Evolutionary conservation across 2,329 filamentous ascomycete species (phyloP).

Genomic region (Pseudofabraea citricarpa): DNA sequence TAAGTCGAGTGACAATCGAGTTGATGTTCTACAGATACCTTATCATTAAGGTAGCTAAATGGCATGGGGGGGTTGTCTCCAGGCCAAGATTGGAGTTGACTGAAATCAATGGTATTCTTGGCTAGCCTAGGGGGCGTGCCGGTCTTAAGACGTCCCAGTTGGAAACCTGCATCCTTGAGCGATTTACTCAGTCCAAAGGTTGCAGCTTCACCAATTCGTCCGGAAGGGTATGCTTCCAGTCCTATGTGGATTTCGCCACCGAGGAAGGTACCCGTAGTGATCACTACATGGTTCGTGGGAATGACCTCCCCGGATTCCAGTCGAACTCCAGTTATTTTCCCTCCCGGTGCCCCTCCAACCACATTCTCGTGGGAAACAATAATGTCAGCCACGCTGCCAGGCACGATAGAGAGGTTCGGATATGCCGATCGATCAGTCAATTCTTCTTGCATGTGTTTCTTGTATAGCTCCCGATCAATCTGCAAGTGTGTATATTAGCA

Average conservation of each 20-base stretch:
- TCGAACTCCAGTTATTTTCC: slow-evolving; percentile 77
- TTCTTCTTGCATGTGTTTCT: slow-evolving; percentile 86
- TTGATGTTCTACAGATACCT: slow-evolving; percentile 75
- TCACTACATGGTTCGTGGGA: slow-evolving; percentile 75
- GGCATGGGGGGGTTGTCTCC: slow-evolving; percentile 84
- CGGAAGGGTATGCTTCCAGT: slow-evolving; percentile 76
- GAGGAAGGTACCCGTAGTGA: slow-evolving; percentile 94
- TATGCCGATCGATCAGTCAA: slow-evolving; percentile 57
- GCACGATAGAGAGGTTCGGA: slow-evolving; percentile 72
- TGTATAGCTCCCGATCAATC: slow-evolving; percentile 87
- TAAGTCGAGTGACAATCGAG: slow-evolving; percentile 82
- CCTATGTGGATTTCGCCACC: slow-evolving; percentile 97
- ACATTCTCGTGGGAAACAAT: slow-evolving; percentile 57
- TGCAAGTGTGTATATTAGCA: too few relatives aligned
- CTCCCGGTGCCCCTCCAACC: slow-evolving; percentile 47
- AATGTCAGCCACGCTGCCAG: slow-evolving; percentile 90
- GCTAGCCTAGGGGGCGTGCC: slow-evolving; percentile 89
- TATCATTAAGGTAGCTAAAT: slow-evolving; percentile 84
- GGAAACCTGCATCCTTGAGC: slow-evolving; percentile 80
- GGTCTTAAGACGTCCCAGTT: slow-evolving; percentile 87
- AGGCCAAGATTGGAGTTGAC: slow-evolving; percentile 62
- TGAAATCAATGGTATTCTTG: slow-evolving; percentile 75
- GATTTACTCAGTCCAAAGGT: slow-evolving; percentile 92
- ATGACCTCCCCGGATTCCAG: slow-evolving; percentile 85
- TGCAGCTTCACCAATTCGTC: slow-evolving; percentile 88